Conservation (phyloP, 768 basidiomycete species). For the Hericium coralloides region DNA sequence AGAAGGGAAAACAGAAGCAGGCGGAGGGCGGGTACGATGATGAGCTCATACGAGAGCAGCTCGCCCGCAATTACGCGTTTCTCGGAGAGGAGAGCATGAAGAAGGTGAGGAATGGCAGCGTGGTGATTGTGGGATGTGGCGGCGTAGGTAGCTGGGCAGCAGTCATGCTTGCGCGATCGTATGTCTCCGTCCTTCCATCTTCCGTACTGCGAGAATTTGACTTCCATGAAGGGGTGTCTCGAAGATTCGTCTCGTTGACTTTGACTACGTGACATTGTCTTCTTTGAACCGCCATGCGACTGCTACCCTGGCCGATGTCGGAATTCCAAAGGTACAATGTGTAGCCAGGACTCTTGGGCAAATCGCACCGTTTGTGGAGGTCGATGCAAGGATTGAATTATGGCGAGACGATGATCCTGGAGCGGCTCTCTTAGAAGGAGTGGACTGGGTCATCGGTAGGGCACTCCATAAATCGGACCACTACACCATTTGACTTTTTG, state of each 20-base stretch:
- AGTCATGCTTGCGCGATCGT: constrained; percentile 89
- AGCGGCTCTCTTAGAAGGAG: constrained; percentile 62
- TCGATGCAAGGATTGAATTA: constrained; percentile 76
- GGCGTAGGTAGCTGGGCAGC: constrained; percentile 97
- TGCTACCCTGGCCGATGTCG: constrained; percentile 83
- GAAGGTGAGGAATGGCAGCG: constrained; percentile 61
- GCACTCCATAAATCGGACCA: neutral
- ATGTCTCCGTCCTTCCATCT: constrained; percentile 23
- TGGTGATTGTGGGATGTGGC: constrained; percentile 90
- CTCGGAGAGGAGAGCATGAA: constrained; percentile 86
- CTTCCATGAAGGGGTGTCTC: constrained; percentile 50
- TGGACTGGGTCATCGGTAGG: constrained; percentile 90
- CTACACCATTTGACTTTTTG: neutral
- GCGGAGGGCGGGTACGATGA: constrained; percentile 50
- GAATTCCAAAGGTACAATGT: constrained; percentile 83
- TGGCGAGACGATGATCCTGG: constrained; percentile 78
- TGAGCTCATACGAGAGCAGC: constrained; percentile 76
- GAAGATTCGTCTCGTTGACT: constrained; percentile 78
- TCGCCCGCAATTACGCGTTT: constrained; percentile 91
- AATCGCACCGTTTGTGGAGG: constrained; percentile 79
- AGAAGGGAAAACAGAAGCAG: neutral
- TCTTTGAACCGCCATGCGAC: constrained; percentile 94
- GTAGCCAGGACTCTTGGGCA: constrained; percentile 59
- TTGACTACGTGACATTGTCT: constrained; percentile 92
- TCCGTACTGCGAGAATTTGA: neutral